These are phyloP conservation scores for Penicillium sp. DNA, from an alignment of 2,329 filamentous ascomycete species.

Conservation along the genomic window DNA sequence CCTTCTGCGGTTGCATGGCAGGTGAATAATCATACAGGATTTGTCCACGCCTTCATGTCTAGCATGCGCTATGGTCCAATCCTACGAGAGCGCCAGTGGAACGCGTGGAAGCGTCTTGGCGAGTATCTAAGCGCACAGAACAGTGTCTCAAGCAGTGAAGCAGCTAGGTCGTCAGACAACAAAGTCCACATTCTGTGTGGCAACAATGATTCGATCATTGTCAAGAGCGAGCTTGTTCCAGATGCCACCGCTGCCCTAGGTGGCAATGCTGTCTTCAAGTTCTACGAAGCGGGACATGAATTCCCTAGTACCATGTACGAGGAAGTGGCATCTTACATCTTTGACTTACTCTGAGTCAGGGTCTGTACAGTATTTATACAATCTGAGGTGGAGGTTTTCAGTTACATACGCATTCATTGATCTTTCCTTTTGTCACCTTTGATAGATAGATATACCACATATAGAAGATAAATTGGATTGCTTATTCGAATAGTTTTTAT, in stretches of 20 bases:
- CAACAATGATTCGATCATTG: slow-evolving; percentile 64
- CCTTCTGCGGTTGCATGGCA: slow-evolving; percentile 69
- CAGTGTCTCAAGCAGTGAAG: slow-evolving; percentile 23
- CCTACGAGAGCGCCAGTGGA: slow-evolving; percentile 56
- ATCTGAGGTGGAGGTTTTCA: neutral
- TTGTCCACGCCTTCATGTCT: slow-evolving; percentile 68
- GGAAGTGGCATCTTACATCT: slow-evolving; percentile 57
- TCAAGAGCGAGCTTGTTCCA: slow-evolving; percentile 61
- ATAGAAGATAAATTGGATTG: neutral
- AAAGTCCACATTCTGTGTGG: slow-evolving; percentile 67
- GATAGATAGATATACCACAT: slow-evolving; percentile 11
- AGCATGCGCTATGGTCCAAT: slow-evolving; percentile 70
- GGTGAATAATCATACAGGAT: slow-evolving; percentile 63
- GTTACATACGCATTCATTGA: neutral
- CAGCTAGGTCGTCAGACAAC: slow-evolving; percentile 37
- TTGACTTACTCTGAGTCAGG: slow-evolving; percentile 39
- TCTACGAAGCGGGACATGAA: slow-evolving; percentile 67
- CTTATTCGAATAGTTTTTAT: slow-evolving; percentile 1
- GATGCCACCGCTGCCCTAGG: slow-evolving; percentile 62
- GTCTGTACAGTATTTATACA: neutral
- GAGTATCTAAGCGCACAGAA: slow-evolving; percentile 49
- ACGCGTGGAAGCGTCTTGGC: slow-evolving; percentile 61
- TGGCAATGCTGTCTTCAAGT: slow-evolving; percentile 56
- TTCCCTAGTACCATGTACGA: slow-evolving; percentile 62
- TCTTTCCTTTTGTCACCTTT: neutral